Percentiles rank a stretch among this genome's conserved stretches.
Conservation (phyloP, 2,329 filamentous ascomycete genomes). For the Hypoxylon sp. region DNA sequence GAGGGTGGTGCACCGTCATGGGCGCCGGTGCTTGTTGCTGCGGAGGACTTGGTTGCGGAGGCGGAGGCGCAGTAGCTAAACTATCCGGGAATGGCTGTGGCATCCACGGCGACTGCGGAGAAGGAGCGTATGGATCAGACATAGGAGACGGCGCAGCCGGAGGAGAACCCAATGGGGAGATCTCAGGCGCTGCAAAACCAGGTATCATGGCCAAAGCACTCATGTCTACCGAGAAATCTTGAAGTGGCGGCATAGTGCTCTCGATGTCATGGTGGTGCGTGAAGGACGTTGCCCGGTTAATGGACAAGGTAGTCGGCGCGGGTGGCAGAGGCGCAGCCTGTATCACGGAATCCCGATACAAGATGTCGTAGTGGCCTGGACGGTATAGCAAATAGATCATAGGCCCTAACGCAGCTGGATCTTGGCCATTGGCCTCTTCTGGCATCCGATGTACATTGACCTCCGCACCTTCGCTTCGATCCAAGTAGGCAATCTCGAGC, state of each 20-base stretch:
- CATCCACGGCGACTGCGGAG: slow-evolving; percentile 59
- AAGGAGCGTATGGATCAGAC: slow-evolving; percentile 53
- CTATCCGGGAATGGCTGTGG: slow-evolving; percentile 55
- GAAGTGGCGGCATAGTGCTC: slow-evolving; percentile 58
- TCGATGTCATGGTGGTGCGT: slow-evolving; percentile 62
- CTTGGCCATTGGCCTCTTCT: slow-evolving; percentile 65
- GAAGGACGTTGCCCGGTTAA: slow-evolving; percentile 67
- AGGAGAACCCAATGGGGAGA: slow-evolving; percentile 56
- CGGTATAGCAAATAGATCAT: slow-evolving; percentile 74
- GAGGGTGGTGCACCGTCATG: slow-evolving; percentile 56
- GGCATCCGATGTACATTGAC: slow-evolving; percentile 80
- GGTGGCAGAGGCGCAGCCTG: slow-evolving; percentile 50
- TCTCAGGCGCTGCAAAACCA: slow-evolving; percentile 55
- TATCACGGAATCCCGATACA: slow-evolving; percentile 71
- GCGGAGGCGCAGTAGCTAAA: slow-evolving; percentile 50
- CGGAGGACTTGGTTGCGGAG: slow-evolving; percentile 54
- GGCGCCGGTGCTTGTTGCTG: slow-evolving; percentile 51
- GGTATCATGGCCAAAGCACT: slow-evolving; percentile 64
- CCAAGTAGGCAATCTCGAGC: slow-evolving; percentile 91
- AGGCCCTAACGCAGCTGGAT: slow-evolving; percentile 61
- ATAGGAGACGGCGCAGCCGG: slow-evolving; percentile 54
- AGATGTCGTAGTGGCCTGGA: slow-evolving; percentile 92
- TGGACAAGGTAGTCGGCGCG: slow-evolving; percentile 61
- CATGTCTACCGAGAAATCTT: slow-evolving; percentile 61
- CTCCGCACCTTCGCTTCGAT: slow-evolving; percentile 82